These are phyloP conservation scores for Nigrospora sphaerica DNA, from an alignment of 2,329 filamentous ascomycete species.

Conservation along the genomic window DNA sequence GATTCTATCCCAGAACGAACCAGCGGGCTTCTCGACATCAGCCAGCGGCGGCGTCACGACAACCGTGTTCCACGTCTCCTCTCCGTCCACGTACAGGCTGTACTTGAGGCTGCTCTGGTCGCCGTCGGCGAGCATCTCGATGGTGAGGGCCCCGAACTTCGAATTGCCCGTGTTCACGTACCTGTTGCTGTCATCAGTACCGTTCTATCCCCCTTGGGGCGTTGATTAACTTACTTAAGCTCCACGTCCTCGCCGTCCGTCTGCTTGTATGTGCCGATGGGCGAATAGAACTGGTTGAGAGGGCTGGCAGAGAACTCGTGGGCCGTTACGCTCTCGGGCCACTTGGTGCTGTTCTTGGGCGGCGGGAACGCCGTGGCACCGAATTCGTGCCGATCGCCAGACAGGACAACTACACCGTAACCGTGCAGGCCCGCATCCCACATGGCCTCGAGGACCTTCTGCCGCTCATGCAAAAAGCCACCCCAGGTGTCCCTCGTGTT, in stretches of 20 bases:
- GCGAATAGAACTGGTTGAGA: conserved; percentile 88
- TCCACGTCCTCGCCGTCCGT: conserved; percentile 74
- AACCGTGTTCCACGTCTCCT: conserved; percentile 65
- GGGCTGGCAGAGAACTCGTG: conserved; percentile 92
- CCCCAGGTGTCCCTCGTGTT: conserved; percentile 90
- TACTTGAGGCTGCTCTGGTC: conserved; percentile 73
- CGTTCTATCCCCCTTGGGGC: background rate
- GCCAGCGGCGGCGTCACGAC: conserved; percentile 38
- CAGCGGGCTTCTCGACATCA: conserved; percentile 19
- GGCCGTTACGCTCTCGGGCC: conserved; percentile 58
- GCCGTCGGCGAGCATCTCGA: conserved; percentile 57
- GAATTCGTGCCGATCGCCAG: conserved; percentile 94
- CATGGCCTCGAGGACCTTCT: conserved; percentile 77
- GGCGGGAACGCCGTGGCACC: conserved; percentile 75
- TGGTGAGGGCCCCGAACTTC: conserved; percentile 80
- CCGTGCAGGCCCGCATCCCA: conserved; percentile 77
- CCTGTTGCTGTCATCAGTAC: conserved; percentile 29
- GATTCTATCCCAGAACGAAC: conserved; percentile 41
- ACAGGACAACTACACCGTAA: conserved; percentile 74
- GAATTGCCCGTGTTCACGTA: conserved; percentile 80
- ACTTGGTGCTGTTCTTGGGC: conserved; percentile 46
- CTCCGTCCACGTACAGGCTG: conserved; percentile 73
- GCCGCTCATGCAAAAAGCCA: conserved; percentile 78
- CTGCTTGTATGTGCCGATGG: conserved; percentile 76
- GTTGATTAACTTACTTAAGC: conserved; percentile 63